A percentile compares a stretch with the other conserved stretches of the same genome.
Conservation (phyloP, 2,329 filamentous ascomycete species). For the Fusarium begoniae region DNA sequence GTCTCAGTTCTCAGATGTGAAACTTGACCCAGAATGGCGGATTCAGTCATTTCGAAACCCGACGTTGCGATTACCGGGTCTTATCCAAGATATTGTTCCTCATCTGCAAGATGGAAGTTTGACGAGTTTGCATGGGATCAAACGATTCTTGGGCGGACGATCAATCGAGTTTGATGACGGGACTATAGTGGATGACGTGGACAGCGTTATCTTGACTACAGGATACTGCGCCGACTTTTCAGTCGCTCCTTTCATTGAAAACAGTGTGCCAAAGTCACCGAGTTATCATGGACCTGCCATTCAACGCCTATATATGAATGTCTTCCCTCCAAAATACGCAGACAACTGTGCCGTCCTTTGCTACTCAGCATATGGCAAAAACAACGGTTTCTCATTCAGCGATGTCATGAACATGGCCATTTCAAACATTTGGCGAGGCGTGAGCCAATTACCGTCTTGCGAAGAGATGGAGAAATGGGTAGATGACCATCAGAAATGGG, state of each 20-base stretch:
- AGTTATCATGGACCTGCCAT: neutral
- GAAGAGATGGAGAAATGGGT: conserved; percentile 22
- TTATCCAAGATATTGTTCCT: conserved; percentile 16
- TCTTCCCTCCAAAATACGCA: conserved; percentile 14
- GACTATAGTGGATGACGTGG: conserved; percentile 5
- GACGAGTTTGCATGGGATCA: conserved; percentile 13
- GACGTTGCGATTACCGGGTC: conserved; percentile 1
- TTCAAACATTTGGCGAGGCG: conserved; percentile 18
- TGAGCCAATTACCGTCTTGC: neutral
- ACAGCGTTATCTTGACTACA: conserved; percentile 17
- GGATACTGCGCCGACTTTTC: conserved; percentile 12
- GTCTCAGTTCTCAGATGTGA: neutral
- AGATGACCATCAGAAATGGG: conserved; percentile 15
- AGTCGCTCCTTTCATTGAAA: conserved; percentile 8
- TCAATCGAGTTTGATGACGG: conserved; percentile 28
- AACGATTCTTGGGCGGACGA: neutral
- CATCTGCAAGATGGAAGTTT: conserved; percentile 3
- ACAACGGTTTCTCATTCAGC: conserved; percentile 26
- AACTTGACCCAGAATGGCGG: conserved; percentile 10
- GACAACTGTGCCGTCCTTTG: conserved; percentile 20
- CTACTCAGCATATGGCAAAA: conserved; percentile 23
- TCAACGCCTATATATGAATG: conserved; percentile 15
- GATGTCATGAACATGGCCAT: conserved; percentile 31
- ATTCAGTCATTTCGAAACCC: conserved; percentile 1
- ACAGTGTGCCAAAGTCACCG: neutral